A percentile compares a stretch with the other conserved stretches of the same genome.
Conservation (phyloP, 371 early-diverging fungal species). For the Mucor irregularis region DNA sequence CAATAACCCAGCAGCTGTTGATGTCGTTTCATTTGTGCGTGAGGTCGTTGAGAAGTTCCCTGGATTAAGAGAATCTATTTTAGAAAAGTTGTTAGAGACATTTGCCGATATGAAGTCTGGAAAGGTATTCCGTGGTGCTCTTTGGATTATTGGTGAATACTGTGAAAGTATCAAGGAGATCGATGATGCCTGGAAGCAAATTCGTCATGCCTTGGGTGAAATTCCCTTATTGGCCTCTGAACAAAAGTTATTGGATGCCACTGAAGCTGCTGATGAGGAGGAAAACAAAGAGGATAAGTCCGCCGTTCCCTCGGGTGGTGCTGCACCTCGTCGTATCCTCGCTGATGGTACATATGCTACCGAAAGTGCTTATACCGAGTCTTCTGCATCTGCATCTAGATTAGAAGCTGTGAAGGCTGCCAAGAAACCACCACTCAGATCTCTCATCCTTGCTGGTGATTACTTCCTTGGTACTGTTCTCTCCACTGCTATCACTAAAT, state of each 20-base stretch:
- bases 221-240: conserved; percentile 91
- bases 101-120: conserved; percentile 92
- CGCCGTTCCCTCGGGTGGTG: conserved; percentile 36
- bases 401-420: conserved; percentile 68
- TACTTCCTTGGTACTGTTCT: conserved; percentile 89
- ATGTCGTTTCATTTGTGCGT: conserved; percentile 93
- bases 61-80: conserved; percentile 75
- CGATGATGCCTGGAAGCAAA: conserved; percentile 81
- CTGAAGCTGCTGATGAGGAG: conserved; percentile 50
- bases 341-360: conserved; percentile 98
- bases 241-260: conserved; percentile 67
- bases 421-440: conserved; percentile 76
- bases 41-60: conserved; percentile 97
- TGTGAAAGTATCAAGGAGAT: conserved; percentile 74
- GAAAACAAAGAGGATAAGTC: conserved; percentile 35
- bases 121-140: conserved; percentile 94
- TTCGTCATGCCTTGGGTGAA: conserved; percentile 85
- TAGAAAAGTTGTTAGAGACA: conserved; percentile 76
- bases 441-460: conserved; percentile 88
- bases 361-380: conserved; percentile 80
- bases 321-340: conserved; percentile 77
- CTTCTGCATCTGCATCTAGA: conserved; percentile 42
- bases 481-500: conserved; percentile 86
- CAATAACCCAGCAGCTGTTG: conserved; percentile 89
- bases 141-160: conserved; percentile 97